phyloP scores from a whole-genome alignment of 2,329 filamentous ascomycete species.

The Lasiodiplodia hormozganensis region DNA sequence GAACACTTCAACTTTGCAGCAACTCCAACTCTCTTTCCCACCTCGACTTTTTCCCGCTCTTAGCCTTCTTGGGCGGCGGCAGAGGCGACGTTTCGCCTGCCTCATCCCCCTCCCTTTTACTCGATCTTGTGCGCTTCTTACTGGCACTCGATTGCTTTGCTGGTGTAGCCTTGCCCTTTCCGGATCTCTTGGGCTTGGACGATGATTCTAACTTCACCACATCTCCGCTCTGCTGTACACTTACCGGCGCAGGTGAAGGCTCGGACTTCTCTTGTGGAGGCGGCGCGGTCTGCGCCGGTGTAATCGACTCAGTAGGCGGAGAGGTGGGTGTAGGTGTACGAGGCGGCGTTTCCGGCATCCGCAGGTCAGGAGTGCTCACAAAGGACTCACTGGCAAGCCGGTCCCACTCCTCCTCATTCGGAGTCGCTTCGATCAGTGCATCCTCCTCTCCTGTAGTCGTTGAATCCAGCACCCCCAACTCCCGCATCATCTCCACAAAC shows the following conservation, averaged over 20 bases:
- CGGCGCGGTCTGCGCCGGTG: not conserved
- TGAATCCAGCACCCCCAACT: not conserved
- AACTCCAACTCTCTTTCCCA: constrained; percentile 18
- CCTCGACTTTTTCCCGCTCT: constrained; percentile 3
- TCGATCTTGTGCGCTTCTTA: not conserved
- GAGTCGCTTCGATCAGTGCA: not conserved
- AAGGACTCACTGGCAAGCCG: not conserved
- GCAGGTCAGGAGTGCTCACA: not conserved
- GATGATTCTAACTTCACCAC: not conserved
- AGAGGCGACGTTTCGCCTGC: not conserved
- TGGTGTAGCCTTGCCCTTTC: not conserved
- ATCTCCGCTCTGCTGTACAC: not conserved
- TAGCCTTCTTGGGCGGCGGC: not conserved
- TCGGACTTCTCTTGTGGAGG: not conserved
- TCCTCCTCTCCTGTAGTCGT: not conserved
- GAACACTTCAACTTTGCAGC: not conserved
- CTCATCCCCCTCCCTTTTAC: not conserved
- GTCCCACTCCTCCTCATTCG: not conserved
- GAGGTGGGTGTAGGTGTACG: not conserved
- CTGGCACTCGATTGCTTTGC: not conserved
- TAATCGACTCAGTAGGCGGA: not conserved
- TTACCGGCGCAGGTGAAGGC: not conserved
- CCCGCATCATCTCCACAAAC: not conserved
- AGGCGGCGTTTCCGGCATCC: not conserved
- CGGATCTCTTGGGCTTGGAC: not conserved